These are phyloP conservation scores for Jacaranda copaia DNA, from an alignment of 257 asterid species.

Conservation along the genomic window DNA sequence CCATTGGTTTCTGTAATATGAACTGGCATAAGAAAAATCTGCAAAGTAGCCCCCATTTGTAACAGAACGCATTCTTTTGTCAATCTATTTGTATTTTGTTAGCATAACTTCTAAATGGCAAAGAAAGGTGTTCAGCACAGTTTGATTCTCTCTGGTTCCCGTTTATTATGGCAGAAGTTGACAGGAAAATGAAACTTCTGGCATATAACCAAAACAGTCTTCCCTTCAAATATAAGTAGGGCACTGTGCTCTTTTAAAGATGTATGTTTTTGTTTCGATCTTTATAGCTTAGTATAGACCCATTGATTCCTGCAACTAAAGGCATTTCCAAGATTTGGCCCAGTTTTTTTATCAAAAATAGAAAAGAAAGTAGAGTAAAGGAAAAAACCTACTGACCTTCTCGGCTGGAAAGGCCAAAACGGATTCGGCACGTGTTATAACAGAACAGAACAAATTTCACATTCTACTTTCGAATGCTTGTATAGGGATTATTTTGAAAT, in stretches of 20 bases:
- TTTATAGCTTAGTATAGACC: not conserved
- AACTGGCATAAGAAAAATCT: constrained; percentile 32
- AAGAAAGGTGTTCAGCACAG: not conserved
- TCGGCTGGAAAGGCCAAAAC: too few species aligned
- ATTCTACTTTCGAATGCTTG: too few species aligned
- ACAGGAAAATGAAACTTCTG: not conserved
- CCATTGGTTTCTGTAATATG: constrained; percentile 47
- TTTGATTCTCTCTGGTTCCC: not conserved
- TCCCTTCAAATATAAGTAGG: not conserved
- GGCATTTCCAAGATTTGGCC: not conserved
- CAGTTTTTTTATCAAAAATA: not conserved
- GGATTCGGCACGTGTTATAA: too few species aligned
- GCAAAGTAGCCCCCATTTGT: constrained; percentile 35
- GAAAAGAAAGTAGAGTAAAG: too few species aligned
- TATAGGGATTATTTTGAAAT: too few species aligned
- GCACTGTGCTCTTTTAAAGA: not conserved
- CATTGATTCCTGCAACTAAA: not conserved
- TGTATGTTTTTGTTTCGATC: not conserved
- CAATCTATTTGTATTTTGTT: constrained; percentile 41
- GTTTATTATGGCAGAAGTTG: not conserved
- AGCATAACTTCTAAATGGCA: not conserved
- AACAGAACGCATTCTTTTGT: constrained; percentile 42
- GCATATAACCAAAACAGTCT: not conserved
- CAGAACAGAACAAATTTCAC: too few species aligned
- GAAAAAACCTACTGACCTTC: too few species aligned